phyloP scores from a whole-genome alignment of 177 flowering plant genomes.

The Telopea speciosissima region DNA sequence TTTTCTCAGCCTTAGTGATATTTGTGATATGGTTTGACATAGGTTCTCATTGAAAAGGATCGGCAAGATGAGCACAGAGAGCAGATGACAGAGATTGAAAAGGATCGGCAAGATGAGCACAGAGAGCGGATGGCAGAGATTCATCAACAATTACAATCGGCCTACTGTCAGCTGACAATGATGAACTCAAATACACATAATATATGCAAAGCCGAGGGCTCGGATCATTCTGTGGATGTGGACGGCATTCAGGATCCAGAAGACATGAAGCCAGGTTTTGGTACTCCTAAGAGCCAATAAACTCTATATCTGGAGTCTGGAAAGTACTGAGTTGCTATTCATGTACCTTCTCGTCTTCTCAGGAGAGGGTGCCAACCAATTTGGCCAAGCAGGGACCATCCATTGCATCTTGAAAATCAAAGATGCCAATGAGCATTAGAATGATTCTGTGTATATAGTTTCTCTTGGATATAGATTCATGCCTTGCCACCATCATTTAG shows the following conservation, averaged over 20 bases:
- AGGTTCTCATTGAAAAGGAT: not conserved
- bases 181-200: not conserved
- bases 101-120: not conserved
- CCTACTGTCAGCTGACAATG: not conserved
- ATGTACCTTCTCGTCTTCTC: not conserved
- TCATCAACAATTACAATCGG: not conserved
- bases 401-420: not conserved
- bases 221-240: not conserved
- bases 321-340: not conserved
- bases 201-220: not conserved
- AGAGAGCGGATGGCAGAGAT: not conserved
- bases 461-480: too few relatives aligned
- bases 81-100: not conserved
- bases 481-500: too few relatives aligned
- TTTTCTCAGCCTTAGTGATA: not conserved
- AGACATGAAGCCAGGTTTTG: not conserved
- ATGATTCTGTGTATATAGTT: not conserved
- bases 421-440: not conserved
- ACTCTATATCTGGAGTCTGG: not conserved
- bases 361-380: not conserved
- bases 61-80: not conserved
- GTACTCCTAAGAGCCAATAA: too few relatives aligned
- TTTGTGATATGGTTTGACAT: not conserved
- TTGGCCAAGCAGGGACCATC: not conserved
- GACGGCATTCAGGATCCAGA: not conserved